Evolutionary conservation across 345 rosid species (phyloP).

Genomic region (Carallia pectinifolia): DNA sequence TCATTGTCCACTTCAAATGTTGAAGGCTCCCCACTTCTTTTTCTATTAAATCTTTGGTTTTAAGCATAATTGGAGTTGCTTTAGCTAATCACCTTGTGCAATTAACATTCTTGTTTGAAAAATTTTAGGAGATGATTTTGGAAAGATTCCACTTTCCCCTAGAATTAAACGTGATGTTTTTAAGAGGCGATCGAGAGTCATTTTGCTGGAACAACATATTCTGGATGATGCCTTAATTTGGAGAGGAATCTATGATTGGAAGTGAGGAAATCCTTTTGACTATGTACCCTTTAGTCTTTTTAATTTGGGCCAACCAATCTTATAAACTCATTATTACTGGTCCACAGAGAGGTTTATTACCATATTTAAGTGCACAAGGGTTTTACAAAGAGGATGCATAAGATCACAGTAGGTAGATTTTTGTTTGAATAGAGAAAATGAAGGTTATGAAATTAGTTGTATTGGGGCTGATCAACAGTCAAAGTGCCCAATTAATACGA

Average conservation of each 20-base stretch:
- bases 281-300: neutral
- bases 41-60: neutral
- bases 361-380: conserved; percentile 3
- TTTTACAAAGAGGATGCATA: neutral
- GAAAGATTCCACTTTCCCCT: neutral
- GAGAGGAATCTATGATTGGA: neutral
- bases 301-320: neutral
- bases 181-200: neutral
- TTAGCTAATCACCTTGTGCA: neutral
- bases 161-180: neutral
- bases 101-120: neutral
- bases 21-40: neutral
- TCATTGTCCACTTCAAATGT: neutral
- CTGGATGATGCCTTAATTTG: neutral
- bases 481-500: conserved; percentile 6
- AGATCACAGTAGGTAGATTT: conserved; percentile 2
- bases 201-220: neutral
- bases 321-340: neutral
- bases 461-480: neutral
- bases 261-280: neutral
- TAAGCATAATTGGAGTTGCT: neutral
- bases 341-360: conserved; percentile 2
- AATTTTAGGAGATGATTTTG: conserved; percentile 7
- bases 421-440: neutral
- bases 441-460: neutral